Evolutionary conservation across 2,329 filamentous ascomycete species (phyloP), one percentile per base, ranked within the genome.

Genomic region (Cladosporium sp.): DNA sequence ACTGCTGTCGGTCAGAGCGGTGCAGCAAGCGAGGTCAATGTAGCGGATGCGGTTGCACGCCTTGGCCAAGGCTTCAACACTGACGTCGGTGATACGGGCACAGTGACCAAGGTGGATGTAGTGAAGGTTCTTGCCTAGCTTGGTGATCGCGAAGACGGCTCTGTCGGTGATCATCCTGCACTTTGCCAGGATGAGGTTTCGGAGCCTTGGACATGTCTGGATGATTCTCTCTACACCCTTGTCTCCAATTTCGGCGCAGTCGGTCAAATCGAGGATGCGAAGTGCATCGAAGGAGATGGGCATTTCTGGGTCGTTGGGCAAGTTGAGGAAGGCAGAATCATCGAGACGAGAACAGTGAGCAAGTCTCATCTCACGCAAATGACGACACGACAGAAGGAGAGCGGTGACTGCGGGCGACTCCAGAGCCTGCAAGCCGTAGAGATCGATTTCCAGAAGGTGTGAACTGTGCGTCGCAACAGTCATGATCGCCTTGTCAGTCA

Each of bases 81-180:
- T 93, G 41, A 88, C 85, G 75, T 99, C 95, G 0, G 94, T 97
- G 74, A 99, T 93, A 57, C 93, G 88, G 32, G 88, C 87, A 78
- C 95, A 99, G 78, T 99, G 95, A 11, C 95, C 95, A 1, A 99
- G 85, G 75, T 99, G 95, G 62, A 99, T 90, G 77, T 97, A 98
- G 78, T 99, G 95, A 64, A 99, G 82, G 73, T 98, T 99, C 83
- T 97, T 98, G 68, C 93, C 93, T 4, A 99, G 85, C 72, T 87
- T 90, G 65, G 93, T 90, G 69, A 99, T 98, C 65, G 93, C 90
- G 72, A 90, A 84, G 10, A 99, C 93, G 10, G 94, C 90, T 57
- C 87, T 86, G 79, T 99, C 94, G 1, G 95, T 98, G 74, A 99
- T 92, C 74, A 93, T 90, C 70, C 91, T 88, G 79, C 95, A 99